Conservation (phyloP, 1,284 basidiomycete species). For the Ustilago cynodontis region DNA sequence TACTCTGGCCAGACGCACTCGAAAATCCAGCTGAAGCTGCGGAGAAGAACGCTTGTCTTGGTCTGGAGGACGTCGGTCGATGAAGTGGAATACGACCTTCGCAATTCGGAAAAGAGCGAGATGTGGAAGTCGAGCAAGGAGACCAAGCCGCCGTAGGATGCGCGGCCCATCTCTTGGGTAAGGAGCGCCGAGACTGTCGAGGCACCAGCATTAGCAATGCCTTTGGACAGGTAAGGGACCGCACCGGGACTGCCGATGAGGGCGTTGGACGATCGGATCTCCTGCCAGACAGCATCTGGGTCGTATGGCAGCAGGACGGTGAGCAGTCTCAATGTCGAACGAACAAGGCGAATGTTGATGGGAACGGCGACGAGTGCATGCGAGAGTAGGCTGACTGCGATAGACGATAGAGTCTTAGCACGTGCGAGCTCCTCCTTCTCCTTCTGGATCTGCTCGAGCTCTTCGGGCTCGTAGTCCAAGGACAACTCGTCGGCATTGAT, state of each 20-base stretch:
- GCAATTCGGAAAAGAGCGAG: constrained; percentile 80
- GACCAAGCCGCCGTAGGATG: constrained; percentile 83
- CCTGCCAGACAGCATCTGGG: constrained; percentile 85
- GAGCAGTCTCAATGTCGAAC: constrained; percentile 83
- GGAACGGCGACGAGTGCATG: constrained; percentile 77
- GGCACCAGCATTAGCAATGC: constrained; percentile 12
- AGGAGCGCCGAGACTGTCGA: constrained; percentile 74
- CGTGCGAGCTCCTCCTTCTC: constrained; percentile 51
- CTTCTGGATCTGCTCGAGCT: constrained; percentile 48
- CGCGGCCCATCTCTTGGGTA: constrained; percentile 78
- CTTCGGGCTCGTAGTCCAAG: constrained; percentile 47
- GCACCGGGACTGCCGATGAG: constrained; percentile 76
- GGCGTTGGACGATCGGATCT: constrained; percentile 80
- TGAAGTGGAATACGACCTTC: constrained; percentile 74
- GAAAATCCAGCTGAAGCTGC: constrained; percentile 81
- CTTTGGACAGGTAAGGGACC: constrained; percentile 35
- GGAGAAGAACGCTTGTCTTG: constrained; percentile 84
- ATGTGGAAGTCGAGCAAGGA: constrained; percentile 81
- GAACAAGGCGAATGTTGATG: constrained; percentile 78
- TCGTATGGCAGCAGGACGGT: constrained; percentile 80
- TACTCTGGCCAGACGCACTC: constrained; percentile 88
- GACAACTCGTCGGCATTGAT: constrained; percentile 46
- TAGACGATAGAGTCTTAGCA: constrained; percentile 75
- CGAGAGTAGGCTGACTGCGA: constrained; percentile 85
- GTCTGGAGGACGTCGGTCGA: constrained; percentile 75